A percentile compares a stretch with the other conserved stretches of the same genome.
Conservation (phyloP, 768 basidiomycete genomes). For the Macrocybe gigantea region DNA sequence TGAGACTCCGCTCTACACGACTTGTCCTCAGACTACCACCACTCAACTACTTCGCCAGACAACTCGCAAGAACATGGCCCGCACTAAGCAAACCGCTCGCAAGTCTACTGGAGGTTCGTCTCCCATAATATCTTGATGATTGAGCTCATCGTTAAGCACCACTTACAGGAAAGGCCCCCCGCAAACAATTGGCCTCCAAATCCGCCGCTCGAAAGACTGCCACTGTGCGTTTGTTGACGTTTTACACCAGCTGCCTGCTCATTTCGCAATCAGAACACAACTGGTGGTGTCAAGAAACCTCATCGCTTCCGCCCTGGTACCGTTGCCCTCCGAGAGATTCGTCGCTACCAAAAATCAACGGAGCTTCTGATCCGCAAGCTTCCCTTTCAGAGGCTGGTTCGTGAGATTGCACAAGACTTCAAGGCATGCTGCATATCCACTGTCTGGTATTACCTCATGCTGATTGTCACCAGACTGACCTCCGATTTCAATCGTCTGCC, state of each 20-base stretch:
- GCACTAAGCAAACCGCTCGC: constrained; percentile 73
- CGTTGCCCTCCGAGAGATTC: constrained; percentile 72
- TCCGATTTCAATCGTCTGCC: constrained; percentile 71
- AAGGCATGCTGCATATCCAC: constrained; percentile 35
- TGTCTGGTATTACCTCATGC: not conserved
- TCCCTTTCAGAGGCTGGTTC: constrained; percentile 69
- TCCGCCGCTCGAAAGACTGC: constrained; percentile 56
- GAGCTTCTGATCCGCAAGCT: constrained; percentile 61
- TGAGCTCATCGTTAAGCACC: not conserved
- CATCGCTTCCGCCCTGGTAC: constrained; percentile 79
- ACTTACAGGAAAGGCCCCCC: constrained; percentile 47
- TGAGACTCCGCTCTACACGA: not conserved
- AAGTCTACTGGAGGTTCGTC: constrained; percentile 65
- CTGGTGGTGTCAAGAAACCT: constrained; percentile 76
- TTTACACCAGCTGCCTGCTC: not conserved
- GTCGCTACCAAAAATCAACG: constrained; percentile 59
- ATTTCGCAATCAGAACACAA: constrained; percentile 27
- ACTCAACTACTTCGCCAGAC: constrained; percentile 3
- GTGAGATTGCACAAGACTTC: constrained; percentile 81
- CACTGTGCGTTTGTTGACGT: constrained; percentile 22
- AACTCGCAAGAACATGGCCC: constrained; percentile 42
- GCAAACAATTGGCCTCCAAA: constrained; percentile 57
- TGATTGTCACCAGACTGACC: constrained; percentile 44
- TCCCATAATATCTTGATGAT: not conserved
- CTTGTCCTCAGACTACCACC: constrained; percentile 1